Evolutionary conservation across 371 early-diverging fungal genomes (phyloP).

Genomic region (Mortierella sp.): DNA sequence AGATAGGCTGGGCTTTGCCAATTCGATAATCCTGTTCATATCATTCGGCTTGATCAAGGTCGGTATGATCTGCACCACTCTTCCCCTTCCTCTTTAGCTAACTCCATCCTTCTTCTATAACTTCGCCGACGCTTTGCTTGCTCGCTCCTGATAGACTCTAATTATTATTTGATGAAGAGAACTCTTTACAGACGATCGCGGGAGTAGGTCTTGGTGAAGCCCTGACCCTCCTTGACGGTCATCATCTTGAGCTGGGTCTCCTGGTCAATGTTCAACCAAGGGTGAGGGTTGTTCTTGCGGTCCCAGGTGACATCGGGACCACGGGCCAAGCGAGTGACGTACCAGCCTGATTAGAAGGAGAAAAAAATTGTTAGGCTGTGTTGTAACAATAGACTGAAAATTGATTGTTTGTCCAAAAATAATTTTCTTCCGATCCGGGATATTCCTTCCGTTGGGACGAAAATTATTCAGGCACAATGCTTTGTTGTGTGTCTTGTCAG

Average conservation of each 20-base stretch:
- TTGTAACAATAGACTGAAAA: background rate
- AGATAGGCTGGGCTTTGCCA: background rate
- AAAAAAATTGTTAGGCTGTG: background rate
- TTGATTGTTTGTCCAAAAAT: slow-evolving; percentile 6
- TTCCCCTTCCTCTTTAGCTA: background rate
- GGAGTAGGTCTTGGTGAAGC: slow-evolving; percentile 56
- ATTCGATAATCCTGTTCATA: slow-evolving; percentile 7
- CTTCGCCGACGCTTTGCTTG: background rate
- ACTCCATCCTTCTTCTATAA: background rate
- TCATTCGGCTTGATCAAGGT: slow-evolving; percentile 48
- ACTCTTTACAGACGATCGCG: slow-evolving; percentile 54
- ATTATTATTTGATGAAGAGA: background rate
- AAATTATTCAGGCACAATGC: slow-evolving; percentile 10
- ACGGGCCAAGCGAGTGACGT: slow-evolving; percentile 69
- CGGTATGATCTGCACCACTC: slow-evolving; percentile 9
- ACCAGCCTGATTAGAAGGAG: slow-evolving; percentile 56
- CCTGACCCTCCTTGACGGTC: slow-evolving; percentile 63
- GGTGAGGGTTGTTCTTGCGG: slow-evolving; percentile 74
- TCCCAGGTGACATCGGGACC: slow-evolving; percentile 79
- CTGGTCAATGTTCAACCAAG: slow-evolving; percentile 76
- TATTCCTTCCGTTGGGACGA: slow-evolving; percentile 6
- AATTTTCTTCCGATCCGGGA: slow-evolving; percentile 11
- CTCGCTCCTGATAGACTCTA: background rate
- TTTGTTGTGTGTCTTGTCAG: no score
- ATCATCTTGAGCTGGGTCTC: slow-evolving; percentile 76